Percentiles rank a stretch among this genome's conserved stretches.
Evolutionary conservation across 2,329 filamentous ascomycete species (phyloP).

Genomic region (Sporothrix dimorphospora): DNA sequence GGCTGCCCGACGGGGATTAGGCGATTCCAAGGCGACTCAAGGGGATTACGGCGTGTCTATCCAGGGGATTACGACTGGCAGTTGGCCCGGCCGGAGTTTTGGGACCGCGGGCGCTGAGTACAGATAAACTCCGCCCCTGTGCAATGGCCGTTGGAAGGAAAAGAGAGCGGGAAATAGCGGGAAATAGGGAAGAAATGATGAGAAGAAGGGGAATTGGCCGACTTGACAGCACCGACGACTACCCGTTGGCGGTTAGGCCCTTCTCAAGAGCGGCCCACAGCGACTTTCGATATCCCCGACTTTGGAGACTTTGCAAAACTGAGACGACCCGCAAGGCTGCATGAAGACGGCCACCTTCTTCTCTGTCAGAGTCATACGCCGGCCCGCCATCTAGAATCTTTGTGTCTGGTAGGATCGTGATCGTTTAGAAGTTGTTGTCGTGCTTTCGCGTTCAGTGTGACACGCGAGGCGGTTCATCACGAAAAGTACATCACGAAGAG

Average conservation of each 20-base stretch:
- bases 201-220: not conserved
- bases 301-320: not conserved
- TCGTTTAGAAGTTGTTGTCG: not conserved
- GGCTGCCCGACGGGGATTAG: conserved; percentile 9
- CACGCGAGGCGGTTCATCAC: not conserved
- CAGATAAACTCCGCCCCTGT: conserved; percentile 12
- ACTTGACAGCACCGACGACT: not conserved
- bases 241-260: not conserved
- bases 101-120: not conserved
- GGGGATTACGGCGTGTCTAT: too few species aligned
- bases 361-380: conserved; percentile 4
- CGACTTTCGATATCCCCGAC: not conserved
- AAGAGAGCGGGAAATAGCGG: not conserved
- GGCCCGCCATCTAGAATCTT: conserved; percentile 6
- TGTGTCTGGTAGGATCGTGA: not conserved
- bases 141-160: not conserved
- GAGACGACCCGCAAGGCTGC: not conserved
- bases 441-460: not conserved
- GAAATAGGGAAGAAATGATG: not conserved
- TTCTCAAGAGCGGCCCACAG: too few species aligned
- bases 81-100: not conserved
- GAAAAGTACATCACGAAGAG: not conserved
- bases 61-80: not conserved
- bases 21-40: not conserved
- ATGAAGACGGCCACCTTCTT: not conserved